Conservation (phyloP, 176 grass and related monocot genomes). For the Panicum miliaceum region DNA sequence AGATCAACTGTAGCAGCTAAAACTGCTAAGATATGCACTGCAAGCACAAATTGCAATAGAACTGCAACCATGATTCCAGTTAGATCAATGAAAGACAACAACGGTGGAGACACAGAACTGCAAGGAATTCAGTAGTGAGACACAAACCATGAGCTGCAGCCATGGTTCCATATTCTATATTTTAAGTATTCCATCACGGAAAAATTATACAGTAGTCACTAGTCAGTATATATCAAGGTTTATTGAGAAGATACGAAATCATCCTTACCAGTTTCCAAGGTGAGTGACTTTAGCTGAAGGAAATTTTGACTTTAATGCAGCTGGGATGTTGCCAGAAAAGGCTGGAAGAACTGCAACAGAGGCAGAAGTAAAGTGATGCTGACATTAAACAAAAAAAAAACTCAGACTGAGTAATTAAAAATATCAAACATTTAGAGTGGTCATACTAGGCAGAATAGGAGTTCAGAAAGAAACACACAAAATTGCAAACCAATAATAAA, state of each 20-base stretch:
- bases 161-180: slow-evolving; percentile 21
- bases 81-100: slow-evolving; percentile 19
- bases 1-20: not conserved
- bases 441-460: not conserved
- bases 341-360: slow-evolving; percentile 74
- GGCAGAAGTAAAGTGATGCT: not conserved
- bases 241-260: slow-evolving; percentile 39
- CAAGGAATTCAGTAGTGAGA: not conserved
- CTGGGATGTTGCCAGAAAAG: slow-evolving; percentile 80
- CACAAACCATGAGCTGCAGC: not conserved
- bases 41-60: not conserved
- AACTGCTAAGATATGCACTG: slow-evolving; percentile 11
- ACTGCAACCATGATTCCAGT: not conserved
- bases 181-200: not conserved
- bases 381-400: not conserved
- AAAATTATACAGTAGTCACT: not conserved
- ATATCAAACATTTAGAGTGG: slow-evolving; percentile 7
- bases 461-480: not conserved
- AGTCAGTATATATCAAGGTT: not conserved
- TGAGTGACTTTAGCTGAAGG: slow-evolving; percentile 75
- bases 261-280: slow-evolving; percentile 70
- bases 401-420: not conserved
- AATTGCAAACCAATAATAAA: slow-evolving; percentile 1
- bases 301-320: slow-evolving; percentile 57
- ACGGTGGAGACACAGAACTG: not conserved